phyloP scores from a whole-genome alignment of 1,284 basidiomycete genomes.

The Trichosporon faecale region DNA sequence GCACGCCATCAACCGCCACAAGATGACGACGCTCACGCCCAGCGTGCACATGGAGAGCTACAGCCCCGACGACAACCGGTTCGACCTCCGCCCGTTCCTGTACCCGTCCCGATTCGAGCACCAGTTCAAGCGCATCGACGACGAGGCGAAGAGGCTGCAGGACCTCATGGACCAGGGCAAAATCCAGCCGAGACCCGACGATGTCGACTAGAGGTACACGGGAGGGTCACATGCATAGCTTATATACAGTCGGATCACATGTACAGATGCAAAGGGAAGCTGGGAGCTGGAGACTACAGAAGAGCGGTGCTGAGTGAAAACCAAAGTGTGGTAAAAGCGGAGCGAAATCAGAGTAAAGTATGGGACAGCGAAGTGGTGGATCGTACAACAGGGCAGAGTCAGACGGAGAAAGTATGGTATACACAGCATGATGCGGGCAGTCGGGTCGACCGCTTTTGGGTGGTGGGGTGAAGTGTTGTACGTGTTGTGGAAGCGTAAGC shows the following conservation, averaged over 20 bases:
- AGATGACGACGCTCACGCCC: conserved; percentile 98
- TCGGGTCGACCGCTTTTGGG: background rate
- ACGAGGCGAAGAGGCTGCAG: conserved; percentile 66
- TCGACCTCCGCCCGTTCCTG: conserved; percentile 92
- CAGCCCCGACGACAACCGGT: conserved; percentile 54
- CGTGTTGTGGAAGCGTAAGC: too few species aligned
- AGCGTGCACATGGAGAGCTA: conserved; percentile 83
- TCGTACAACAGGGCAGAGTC: too few species aligned
- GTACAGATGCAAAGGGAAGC: background rate
- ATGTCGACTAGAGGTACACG: conserved; percentile 46
- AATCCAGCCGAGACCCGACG: conserved; percentile 16
- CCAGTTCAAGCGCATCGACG: conserved; percentile 94
- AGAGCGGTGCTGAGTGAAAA: background rate
- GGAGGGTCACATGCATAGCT: background rate
- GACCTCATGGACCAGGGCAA: conserved; percentile 52
- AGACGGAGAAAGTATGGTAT: background rate
- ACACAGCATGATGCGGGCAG: background rate
- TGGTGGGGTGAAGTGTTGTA: background rate
- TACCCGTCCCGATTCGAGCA: conserved; percentile 92
- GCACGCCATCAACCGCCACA: conserved; percentile 93
- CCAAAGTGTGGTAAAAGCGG: background rate
- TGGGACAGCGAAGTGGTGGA: too few species aligned
- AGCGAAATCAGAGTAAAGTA: background rate
- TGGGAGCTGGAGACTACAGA: too few species aligned
- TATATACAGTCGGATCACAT: background rate